These are phyloP conservation scores for Cladosporium cucumerinum DNA, from an alignment of 2,329 filamentous ascomycete species.

Conservation along the genomic window DNA sequence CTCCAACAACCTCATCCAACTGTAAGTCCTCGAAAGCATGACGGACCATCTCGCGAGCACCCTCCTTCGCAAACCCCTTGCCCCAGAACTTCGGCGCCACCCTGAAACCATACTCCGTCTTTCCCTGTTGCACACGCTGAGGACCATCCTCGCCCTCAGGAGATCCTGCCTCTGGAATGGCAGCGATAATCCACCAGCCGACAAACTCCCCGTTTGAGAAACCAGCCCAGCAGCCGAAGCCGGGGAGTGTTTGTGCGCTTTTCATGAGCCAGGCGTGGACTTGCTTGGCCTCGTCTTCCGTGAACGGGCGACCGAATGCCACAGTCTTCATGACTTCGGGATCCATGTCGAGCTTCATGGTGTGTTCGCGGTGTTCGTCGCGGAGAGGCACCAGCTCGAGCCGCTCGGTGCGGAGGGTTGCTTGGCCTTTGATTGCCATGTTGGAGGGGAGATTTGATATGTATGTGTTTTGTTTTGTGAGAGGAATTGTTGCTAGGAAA, in stretches of 20 bases:
- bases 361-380: constrained; percentile 10
- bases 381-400: constrained; percentile 14
- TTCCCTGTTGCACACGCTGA: constrained; percentile 2
- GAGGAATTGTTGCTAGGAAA: not conserved
- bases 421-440: constrained; percentile 7
- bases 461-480: not conserved
- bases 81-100: constrained; percentile 33
- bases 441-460: not conserved
- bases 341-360: constrained; percentile 16
- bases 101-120: constrained; percentile 31
- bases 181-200: constrained; percentile 33
- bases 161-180: constrained; percentile 13
- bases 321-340: constrained; percentile 17
- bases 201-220: constrained; percentile 27
- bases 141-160: not conserved
- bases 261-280: constrained; percentile 16
- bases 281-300: constrained; percentile 16
- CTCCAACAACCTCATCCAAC: constrained; percentile 27
- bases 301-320: constrained; percentile 15
- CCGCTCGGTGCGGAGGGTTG: constrained; percentile 1
- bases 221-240: constrained; percentile 15
- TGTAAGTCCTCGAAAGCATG: constrained; percentile 32
- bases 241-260: constrained; percentile 6
- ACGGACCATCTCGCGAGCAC: constrained; percentile 29
- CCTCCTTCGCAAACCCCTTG: constrained; percentile 34